phyloP scores from a whole-genome alignment of 345 rosid species.

The Eucalyptus curtisii region DNA sequence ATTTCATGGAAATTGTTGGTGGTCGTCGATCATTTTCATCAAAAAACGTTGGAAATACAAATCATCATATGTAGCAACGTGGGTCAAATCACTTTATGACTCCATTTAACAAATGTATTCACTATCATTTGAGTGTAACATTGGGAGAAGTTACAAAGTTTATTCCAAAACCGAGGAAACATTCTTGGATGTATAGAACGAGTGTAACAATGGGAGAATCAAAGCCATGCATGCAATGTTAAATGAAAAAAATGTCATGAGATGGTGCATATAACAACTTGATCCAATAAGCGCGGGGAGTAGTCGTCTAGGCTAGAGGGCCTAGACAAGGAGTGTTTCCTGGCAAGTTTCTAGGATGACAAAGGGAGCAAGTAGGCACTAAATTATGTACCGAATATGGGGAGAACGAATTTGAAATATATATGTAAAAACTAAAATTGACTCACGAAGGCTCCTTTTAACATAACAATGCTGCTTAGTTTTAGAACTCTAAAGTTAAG shows the following conservation, averaged over 20 bases:
- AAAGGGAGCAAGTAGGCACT: too few species aligned
- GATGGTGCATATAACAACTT: not conserved
- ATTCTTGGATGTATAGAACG: not conserved
- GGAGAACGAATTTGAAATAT: accelerated
- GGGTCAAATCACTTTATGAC: too few species aligned
- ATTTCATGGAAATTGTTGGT: too few species aligned
- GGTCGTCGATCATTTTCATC: too few species aligned
- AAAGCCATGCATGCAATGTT: not conserved
- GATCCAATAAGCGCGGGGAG: accelerated
- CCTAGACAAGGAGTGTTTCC: accelerated
- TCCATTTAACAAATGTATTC: not conserved
- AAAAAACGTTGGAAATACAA: not conserved
- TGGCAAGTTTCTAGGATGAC: too few species aligned
- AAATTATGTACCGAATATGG: accelerated
- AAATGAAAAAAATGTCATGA: not conserved
- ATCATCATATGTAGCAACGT: too few species aligned
- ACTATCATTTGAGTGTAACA: not conserved
- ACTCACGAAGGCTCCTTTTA: too few species aligned
- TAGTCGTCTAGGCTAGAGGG: accelerated
- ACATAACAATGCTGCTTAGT: accelerated
- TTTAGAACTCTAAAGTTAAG: too few species aligned
- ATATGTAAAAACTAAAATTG: too few species aligned
- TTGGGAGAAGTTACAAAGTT: not conserved
- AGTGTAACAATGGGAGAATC: not conserved
- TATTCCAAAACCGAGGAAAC: not conserved